Conservation (phyloP, 495 filamentous ascomycete species). For the Cairneyella variabilis region DNA sequence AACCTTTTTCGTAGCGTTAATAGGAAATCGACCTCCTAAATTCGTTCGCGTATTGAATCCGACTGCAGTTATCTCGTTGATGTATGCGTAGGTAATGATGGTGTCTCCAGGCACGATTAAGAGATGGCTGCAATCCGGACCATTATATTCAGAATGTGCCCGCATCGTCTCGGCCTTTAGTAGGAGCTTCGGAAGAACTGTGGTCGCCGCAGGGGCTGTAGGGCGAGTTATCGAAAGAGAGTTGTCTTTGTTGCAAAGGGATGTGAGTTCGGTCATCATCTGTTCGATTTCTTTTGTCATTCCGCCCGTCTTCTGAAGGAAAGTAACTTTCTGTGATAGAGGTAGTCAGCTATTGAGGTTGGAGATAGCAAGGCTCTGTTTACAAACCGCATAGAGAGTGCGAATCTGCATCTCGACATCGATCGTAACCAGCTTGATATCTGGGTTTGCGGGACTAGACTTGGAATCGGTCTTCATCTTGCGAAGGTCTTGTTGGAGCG, state of each 20-base stretch:
- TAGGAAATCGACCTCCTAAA: conserved; percentile 8
- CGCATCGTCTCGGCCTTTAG: conserved; percentile 1
- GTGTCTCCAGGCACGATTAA: conserved; percentile 2
- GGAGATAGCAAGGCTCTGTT: neutral
- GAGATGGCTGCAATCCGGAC: conserved; percentile 6
- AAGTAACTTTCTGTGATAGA: conserved; percentile 6
- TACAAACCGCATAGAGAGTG: conserved; percentile 1
- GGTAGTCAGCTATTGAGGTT: conserved; percentile 3
- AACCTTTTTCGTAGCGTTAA: conserved; percentile 3
- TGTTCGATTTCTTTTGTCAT: conserved; percentile 4
- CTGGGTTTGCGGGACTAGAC: conserved; percentile 5
- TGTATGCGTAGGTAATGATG: neutral
- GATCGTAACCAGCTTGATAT: conserved; percentile 7
- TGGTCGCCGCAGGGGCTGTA: neutral
- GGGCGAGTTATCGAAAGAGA: neutral
- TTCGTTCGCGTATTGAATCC: conserved; percentile 8
- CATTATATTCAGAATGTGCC: conserved; percentile 3
- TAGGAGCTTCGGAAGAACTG: conserved; percentile 9
- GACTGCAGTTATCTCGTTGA: conserved; percentile 5
- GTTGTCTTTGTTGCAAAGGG: neutral
- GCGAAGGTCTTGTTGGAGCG: too few relatives aligned
- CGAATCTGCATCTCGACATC: conserved; percentile 3
- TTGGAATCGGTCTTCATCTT: too few relatives aligned
- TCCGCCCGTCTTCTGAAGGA: neutral
- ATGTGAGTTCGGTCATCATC: conserved; percentile 3